Base-by-base conservation (phyloP, 768 basidiomycete genomes). In the Arthromyces matolae region DNA sequence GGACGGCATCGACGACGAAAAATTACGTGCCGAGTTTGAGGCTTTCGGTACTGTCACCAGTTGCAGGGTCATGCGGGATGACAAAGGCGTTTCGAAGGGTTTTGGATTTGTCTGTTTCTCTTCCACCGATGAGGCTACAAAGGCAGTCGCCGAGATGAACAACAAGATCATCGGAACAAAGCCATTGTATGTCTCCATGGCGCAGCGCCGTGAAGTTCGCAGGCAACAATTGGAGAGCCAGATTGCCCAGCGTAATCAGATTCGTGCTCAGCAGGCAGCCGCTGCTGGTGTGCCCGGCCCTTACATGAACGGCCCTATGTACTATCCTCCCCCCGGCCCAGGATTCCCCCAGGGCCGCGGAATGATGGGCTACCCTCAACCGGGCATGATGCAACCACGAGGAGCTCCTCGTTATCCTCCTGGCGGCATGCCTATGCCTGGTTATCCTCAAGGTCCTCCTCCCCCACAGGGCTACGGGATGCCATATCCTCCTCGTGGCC, bases 61-160 rank as follows among this genome's bases (percentile, higher is more conserved):
- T 65, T 94, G 89, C 80, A 97, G 96, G 77, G 89, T 99, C 66
- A 99, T 99, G 96, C 85, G 89, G 56, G 95, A 97, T 69, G 96
- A 98, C 50, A 95, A 91, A 71, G 80, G 79, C 50, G 83, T 77
- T 43, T 96, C 93, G 8, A 93, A 93, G 67, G 93, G 95, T 57
- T 99, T 99, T 63, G 96, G 96, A 55, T 99, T 99, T 65, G 96
- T 99, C 59, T 99, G 96, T 72, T 99, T 93, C 78, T 92, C 93
- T 28, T 87, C 93, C 44, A 93, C 96, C 39, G 96, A 99, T 57
- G 96, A 99, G 72, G 94, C 96, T 19, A 97, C 93, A 63, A 98
- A 98, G 76, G 96, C 96, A 52, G 93, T 98, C 51, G 90, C 93
- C 46, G 96, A 99, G 77, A 96, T 99, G 93, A 99, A 99, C 81